A percentile compares a stretch with the other conserved stretches of the same genome.
Conservation (phyloP, 257 asterid species). For the Solanum pinnatisectum region DNA sequence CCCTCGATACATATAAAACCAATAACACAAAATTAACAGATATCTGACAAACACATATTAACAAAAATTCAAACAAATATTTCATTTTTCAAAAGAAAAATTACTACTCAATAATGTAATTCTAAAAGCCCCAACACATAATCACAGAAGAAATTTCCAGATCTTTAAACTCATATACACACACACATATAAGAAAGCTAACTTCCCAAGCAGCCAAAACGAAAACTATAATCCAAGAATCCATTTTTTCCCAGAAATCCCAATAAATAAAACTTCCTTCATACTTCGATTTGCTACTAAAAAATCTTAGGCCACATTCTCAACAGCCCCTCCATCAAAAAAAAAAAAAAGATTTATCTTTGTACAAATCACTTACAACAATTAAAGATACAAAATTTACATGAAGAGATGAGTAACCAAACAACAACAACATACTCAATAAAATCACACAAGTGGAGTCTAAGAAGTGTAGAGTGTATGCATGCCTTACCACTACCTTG, state of each 20-base stretch:
- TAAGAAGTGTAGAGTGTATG: accelerated
- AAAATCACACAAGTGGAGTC: neutral
- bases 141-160: neutral
- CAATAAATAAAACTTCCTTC: neutral
- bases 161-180: neutral
- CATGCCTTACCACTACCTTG: neutral
- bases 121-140: neutral
- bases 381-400: neutral
- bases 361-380: neutral
- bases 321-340: neutral
- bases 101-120: neutral
- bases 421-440: neutral
- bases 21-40: neutral
- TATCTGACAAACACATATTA: neutral
- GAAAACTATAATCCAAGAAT: neutral
- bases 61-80: neutral
- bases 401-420: neutral
- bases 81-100: neutral
- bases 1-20: neutral
- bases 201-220: neutral
- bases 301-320: neutral
- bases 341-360: neutral
- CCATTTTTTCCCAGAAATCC: neutral
- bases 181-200: neutral
- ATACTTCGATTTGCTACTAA: neutral